Conservation (phyloP, 768 basidiomycete genomes). For the Cubamyces sp. region DNA sequence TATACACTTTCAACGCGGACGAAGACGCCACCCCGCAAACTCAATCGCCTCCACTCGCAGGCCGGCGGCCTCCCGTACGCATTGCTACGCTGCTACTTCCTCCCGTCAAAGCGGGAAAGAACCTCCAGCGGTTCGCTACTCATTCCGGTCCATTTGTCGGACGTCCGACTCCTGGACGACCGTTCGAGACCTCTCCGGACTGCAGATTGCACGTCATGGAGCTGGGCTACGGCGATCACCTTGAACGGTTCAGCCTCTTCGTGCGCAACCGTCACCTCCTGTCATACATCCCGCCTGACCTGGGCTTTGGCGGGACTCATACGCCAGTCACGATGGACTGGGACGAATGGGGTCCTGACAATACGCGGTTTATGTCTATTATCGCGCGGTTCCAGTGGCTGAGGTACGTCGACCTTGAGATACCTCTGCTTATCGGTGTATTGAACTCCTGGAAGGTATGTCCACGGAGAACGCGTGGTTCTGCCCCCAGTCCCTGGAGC, state of each 20-base stretch:
- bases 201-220: constrained; percentile 35
- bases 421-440: not conserved
- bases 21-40: not conserved
- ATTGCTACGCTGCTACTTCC: constrained; percentile 36
- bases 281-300: constrained; percentile 11
- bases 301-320: not conserved
- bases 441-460: constrained; percentile 36
- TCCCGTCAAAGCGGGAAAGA: constrained; percentile 15
- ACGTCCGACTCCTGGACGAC: constrained; percentile 16
- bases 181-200: constrained; percentile 31
- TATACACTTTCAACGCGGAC: constrained; percentile 44
- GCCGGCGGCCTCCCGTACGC: not conserved
- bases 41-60: not conserved
- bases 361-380: constrained; percentile 40
- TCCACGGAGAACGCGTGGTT: constrained; percentile 46
- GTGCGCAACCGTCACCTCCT: constrained; percentile 40
- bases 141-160: constrained; percentile 37
- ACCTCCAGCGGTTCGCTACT: constrained; percentile 27
- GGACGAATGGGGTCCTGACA: constrained; percentile 43
- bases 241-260: constrained; percentile 34
- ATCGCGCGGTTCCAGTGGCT: constrained; percentile 44
- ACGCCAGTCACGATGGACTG: constrained; percentile 33
- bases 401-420: constrained; percentile 33
- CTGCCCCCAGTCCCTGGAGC: constrained; percentile 32
- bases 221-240: constrained; percentile 31